Conservation (phyloP, 345 rosid species). For the Trapa bicornis region DNA sequence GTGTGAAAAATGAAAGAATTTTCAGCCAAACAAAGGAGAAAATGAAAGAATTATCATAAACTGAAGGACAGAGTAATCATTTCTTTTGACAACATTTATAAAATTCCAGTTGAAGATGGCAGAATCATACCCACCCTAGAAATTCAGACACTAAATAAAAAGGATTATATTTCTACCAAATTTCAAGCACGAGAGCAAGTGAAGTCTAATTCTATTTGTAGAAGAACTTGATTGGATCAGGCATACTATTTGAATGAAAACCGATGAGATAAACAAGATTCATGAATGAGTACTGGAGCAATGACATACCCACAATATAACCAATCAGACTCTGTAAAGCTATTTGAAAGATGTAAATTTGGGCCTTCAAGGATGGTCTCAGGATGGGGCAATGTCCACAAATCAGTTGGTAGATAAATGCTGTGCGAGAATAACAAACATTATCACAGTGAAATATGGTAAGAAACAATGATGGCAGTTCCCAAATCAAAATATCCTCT, state of each 20-base stretch:
- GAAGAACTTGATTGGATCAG: background rate
- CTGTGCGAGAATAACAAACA: slow-evolving; percentile 13
- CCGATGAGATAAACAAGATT: background rate
- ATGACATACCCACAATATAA: slow-evolving; percentile 21
- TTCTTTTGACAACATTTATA: background rate
- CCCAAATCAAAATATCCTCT: background rate
- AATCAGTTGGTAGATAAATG: slow-evolving; percentile 39
- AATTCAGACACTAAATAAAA: background rate
- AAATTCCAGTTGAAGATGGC: background rate
- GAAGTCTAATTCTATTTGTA: background rate
- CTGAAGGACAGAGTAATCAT: background rate
- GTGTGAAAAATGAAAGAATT: too few relatives aligned
- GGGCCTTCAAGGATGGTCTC: slow-evolving; percentile 18
- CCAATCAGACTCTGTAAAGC: slow-evolving; percentile 6
- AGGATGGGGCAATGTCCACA: slow-evolving; percentile 28
- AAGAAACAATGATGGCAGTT: slow-evolving; percentile 7
- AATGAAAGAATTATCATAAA: background rate
- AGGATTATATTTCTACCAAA: too few relatives aligned
- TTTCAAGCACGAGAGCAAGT: background rate
- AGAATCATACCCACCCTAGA: background rate
- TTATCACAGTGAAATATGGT: slow-evolving; percentile 4
- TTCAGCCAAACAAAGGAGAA: background rate
- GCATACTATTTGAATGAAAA: background rate
- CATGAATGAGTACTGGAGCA: background rate
- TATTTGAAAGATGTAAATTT: slow-evolving; percentile 10